Evolutionary conservation across 2,329 filamentous ascomycete genomes (phyloP), one percentile per base, ranked within the genome.

Genomic region (Apiospora sp.): DNA sequence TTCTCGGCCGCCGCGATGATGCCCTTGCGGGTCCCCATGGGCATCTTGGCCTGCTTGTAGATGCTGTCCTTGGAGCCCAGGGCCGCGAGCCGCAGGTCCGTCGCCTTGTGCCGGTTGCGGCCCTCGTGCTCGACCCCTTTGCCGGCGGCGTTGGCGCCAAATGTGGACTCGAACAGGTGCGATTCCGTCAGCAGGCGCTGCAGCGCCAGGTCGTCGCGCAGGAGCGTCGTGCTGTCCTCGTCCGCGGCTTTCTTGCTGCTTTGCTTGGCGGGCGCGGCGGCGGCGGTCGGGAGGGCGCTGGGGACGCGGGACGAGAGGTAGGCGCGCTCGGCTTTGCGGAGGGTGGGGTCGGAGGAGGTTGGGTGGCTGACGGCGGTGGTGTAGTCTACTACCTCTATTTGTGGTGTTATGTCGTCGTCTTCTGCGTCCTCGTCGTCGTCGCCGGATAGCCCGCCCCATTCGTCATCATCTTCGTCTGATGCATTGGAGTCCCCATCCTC

Each of bases 151-250:
- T 67, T 4, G 82, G 79, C 19, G 82, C 79, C 30, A 88, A 86
- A 64, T 81, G 78, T 4, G 87, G 85, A 86, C 0, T 89, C 85
- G 72, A 98, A 91, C 74, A 98, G 92, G 83, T 98, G 95, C 0
- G 95, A 98, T 86, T 99, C 96, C 77, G 92, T 89, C 72, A 99
- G 90, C 54, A 99, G 91, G 67, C 95, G 92, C 82, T 98, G 96
- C 19, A 99, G 91, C 51, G 94, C 95, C 71, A 98, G 91, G 82
- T 98, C 96, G 82, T 98, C 95, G 81, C 95, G 95, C 24, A 98
- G 88, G 74, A 97, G 93, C 14, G 88, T 88, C 75, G 87, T 87
- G 70, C 88, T 88, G 79, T 92, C 89, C 79, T 92, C 90, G 73
- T 87, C 83, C 75, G 81, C 83, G 48, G 77, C 77, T 71, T 78